phyloP scores from a whole-genome alignment of 192 early-diverging fungal species.

The Mortierella antarctica region DNA sequence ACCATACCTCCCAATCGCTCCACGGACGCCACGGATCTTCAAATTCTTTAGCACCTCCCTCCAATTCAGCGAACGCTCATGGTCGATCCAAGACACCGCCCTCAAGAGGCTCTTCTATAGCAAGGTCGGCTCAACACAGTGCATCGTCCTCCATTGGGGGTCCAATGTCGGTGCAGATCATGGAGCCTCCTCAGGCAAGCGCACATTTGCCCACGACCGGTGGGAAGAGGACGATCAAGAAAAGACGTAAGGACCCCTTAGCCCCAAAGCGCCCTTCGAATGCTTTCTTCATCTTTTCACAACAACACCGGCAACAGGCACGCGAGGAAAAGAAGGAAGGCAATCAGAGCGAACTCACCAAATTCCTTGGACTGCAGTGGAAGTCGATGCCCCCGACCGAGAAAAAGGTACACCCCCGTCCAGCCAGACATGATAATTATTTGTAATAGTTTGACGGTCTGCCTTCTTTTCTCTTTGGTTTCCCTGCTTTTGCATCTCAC shows the following conservation, averaged over 20 bases:
- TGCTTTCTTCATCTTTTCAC: slow-evolving; percentile 54
- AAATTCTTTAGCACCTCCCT: slow-evolving; percentile 9
- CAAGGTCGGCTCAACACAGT: slow-evolving; percentile 1
- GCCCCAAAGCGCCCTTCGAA: slow-evolving; percentile 54
- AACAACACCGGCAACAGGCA: slow-evolving; percentile 52
- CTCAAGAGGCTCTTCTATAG: slow-evolving; percentile 26
- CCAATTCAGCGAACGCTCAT: neutral
- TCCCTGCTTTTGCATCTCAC: too few species aligned
- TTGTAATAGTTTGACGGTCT: too few species aligned
- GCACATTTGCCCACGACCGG: neutral
- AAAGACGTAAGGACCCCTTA: slow-evolving; percentile 56
- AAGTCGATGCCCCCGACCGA: slow-evolving; percentile 53
- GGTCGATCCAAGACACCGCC: slow-evolving; percentile 33
- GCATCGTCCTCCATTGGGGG: slow-evolving; percentile 9
- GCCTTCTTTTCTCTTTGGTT: too few species aligned
- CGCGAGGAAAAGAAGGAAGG: slow-evolving; percentile 52
- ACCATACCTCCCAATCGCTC: neutral
- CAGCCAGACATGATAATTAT: too few species aligned
- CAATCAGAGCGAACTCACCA: slow-evolving; percentile 53
- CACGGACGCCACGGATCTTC: neutral
- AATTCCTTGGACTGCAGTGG: slow-evolving; percentile 49
- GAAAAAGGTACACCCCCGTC: slow-evolving; percentile 33
- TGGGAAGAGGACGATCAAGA: slow-evolving; percentile 31
- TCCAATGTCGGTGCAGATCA: neutral
- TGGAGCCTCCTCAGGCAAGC: slow-evolving; percentile 4